Conservation (phyloP, 2,329 filamentous ascomycete species). For the Scedosporium dehoogii region DNA sequence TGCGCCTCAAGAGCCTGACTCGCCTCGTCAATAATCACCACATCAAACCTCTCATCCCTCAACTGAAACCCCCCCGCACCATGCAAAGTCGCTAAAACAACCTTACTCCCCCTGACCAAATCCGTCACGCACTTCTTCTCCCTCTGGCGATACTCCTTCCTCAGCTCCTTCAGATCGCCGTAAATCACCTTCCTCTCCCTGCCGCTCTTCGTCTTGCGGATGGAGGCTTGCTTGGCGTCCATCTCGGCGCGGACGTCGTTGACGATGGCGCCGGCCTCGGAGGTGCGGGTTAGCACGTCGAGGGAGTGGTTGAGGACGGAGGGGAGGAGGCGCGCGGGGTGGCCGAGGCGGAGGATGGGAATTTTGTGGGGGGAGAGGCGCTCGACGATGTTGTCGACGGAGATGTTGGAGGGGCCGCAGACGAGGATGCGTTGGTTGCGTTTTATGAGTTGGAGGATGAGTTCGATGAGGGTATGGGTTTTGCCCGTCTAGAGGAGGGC, state of each 20-base stretch:
- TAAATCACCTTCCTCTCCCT: slow-evolving; percentile 76
- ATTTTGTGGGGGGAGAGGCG: slow-evolving; percentile 76
- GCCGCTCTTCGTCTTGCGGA: slow-evolving; percentile 76
- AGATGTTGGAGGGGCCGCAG: slow-evolving; percentile 95
- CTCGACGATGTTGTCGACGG: slow-evolving; percentile 96
- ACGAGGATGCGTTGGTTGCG: slow-evolving; percentile 68
- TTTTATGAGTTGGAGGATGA: slow-evolving; percentile 82
- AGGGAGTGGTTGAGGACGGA: slow-evolving; percentile 84
- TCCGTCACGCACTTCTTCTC: slow-evolving; percentile 73
- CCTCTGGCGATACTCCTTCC: slow-evolving; percentile 79
- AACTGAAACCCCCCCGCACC: slow-evolving; percentile 82
- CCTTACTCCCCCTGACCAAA: slow-evolving; percentile 67
- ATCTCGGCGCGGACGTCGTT: slow-evolving; percentile 86
- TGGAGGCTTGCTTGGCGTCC: slow-evolving; percentile 80
- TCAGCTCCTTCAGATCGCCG: slow-evolving; percentile 69
- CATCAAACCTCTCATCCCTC: slow-evolving; percentile 72
- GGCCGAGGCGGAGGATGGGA: slow-evolving; percentile 80
- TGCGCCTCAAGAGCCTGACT: slow-evolving; percentile 93
- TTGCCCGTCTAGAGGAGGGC: slow-evolving; percentile 63
- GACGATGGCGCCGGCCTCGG: slow-evolving; percentile 81
- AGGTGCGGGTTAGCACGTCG: slow-evolving; percentile 82
- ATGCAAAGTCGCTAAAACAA: slow-evolving; percentile 86
- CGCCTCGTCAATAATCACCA: slow-evolving; percentile 92
- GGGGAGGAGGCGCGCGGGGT: slow-evolving; percentile 82
- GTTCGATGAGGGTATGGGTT: slow-evolving; percentile 89